Evolutionary conservation across 148 eudicot species (phyloP).

Genomic region (Rhododendron mucronatum): DNA sequence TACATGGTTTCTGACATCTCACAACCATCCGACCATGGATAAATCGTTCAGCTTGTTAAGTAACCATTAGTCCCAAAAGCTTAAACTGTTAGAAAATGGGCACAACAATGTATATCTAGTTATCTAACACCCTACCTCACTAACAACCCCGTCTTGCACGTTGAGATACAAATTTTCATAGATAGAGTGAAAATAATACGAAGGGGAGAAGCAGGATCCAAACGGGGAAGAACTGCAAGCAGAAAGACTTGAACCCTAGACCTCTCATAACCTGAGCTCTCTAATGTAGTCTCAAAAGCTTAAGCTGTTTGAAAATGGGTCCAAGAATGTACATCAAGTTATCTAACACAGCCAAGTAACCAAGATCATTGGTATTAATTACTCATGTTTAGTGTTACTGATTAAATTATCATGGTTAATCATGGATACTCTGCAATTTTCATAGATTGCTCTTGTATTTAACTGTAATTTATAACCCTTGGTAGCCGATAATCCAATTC

Average conservation of each 20-base stretch:
- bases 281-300: not conserved
- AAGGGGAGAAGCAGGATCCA: not conserved
- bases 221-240: not conserved
- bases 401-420: not conserved
- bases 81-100: no score
- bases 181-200: no score
- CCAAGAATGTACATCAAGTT: not conserved
- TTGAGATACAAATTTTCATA: no score
- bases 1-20: not conserved
- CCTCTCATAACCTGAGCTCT: not conserved
- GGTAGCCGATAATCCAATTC: not conserved
- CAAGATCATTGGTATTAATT: not conserved
- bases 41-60: no score
- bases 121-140: not conserved
- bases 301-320: not conserved
- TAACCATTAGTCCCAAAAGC: no score
- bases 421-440: not conserved
- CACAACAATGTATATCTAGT: no score
- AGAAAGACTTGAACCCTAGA: not conserved
- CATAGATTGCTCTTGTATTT: not conserved
- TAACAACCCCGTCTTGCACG: no score
- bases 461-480: not conserved
- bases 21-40: not conserved
- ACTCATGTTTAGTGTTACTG: not conserved
- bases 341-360: not conserved